Evolutionary conservation across 1,284 basidiomycete species (phyloP), one percentile per base, ranked within the genome.

Genomic region (Leccinum fallax): DNA sequence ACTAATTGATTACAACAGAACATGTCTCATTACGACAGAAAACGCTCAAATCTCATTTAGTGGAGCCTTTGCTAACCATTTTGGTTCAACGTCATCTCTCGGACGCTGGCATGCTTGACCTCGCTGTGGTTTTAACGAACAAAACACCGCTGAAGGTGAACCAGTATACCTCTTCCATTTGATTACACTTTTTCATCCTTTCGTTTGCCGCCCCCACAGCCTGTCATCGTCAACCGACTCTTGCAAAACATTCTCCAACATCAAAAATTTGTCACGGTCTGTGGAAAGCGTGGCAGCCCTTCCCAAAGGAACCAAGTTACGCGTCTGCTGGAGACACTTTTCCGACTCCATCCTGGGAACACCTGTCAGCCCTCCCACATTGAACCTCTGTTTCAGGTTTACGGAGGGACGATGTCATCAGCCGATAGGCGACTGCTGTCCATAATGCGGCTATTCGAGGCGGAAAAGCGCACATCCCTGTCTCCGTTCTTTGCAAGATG

Each of bases 391-490:
- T 76, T 92, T 34, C 78, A 76, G 7, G 76, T 95, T 1, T 97
- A 97, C 72, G 77, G 83, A 4, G 95, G 92, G 1, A 90, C 90
- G 0, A 74, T 91, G 34, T 84, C 85, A 0, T 60, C 63, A 1
- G 69, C 87, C 0, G 95, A 97, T 71, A 81, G 83, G 16, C 81
- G 79, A 54, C 76, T 97, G 1, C 76, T 96, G 3, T 81, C 84
- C 1, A 83, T 96, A 52, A 91, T 97, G 78, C 83, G 83, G 46
- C 78, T 93, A 1, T 95, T 94, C 67, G 95, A 97, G 72, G 72
- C 70, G 0, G 85, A 90, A 57, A 83, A 88, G n/a, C 86, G 86
- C 60, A 77, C 82, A 1, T 92, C 93, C 0, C 76, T 89, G 2
- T 80, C 84, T 0, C 79, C 85, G 0, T 73, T 95, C 10, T 76